These are phyloP conservation scores for Paramecium caudatum DNA, from an alignment of 73 alveolate species.

Conservation along the genomic window DNA sequence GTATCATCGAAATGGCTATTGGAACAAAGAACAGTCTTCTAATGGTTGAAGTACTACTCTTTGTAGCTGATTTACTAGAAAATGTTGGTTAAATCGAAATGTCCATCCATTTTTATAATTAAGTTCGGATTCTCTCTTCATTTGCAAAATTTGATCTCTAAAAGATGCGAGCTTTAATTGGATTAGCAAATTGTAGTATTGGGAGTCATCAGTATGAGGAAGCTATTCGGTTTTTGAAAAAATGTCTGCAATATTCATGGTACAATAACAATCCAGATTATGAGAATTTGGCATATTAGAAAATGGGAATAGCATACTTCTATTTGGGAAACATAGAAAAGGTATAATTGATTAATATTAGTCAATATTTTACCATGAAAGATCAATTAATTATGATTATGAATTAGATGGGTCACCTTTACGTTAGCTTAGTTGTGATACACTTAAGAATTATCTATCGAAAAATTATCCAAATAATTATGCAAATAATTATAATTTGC, in stretches of 20 bases:
- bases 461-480: neutral
- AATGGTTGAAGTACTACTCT: neutral
- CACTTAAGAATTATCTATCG: neutral
- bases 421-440: slow-evolving; percentile 37
- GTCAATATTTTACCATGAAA: slow-evolving; percentile 58
- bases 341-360: neutral
- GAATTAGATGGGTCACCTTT: slow-evolving; percentile 51
- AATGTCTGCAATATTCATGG: slow-evolving; percentile 51
- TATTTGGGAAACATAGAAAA: slow-evolving; percentile 35
- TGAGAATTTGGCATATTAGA: neutral
- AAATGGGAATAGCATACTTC: neutral
- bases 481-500: slow-evolving; percentile 3
- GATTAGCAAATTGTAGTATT: slow-evolving; percentile 21
- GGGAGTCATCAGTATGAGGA: neutral
- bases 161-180: slow-evolving; percentile 26
- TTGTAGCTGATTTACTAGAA: slow-evolving; percentile 30
- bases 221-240: slow-evolving; percentile 10
- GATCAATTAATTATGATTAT: slow-evolving; percentile 51
- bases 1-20: slow-evolving; percentile 34
- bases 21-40: slow-evolving; percentile 3
- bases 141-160: slow-evolving; percentile 37
- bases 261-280: slow-evolving; percentile 1
- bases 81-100: neutral
- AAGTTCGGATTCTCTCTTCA: neutral
- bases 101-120: slow-evolving; percentile 20